Evolutionary conservation across 2,329 filamentous ascomycete species (phyloP), one percentile per base, ranked within the genome.

Genomic region (Domatiomyces globalis): DNA sequence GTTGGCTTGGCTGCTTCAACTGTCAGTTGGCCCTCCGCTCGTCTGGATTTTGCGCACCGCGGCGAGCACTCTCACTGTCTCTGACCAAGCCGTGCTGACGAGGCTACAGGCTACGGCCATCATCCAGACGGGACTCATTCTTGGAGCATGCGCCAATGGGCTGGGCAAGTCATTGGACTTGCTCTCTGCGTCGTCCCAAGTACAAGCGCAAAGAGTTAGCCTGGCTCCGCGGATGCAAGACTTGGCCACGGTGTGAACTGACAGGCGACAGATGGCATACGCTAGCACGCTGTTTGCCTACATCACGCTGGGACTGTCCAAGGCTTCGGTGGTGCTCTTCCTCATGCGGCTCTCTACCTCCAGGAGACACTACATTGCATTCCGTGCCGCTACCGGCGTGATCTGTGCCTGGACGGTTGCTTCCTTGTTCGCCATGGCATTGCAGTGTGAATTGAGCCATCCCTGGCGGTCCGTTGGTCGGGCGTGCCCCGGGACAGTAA

Each of bases 321-420:
- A 74, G 56, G 64, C 63, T 51, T 68, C 67, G 7, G 64, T 72
- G 43, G 62, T 68, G 4, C 62, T 69, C 15, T 66, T 74, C 10
- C 67, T 71, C 49, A 60, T 71, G 18, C 71, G 71, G 3, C 62
- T 74, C 7, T 71, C 71, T 2, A 69, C 70, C 4, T 65, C 70
- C 39, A 67, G 65, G 46, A 56, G 54, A 4, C 72, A 75, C 56
- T 64, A 63, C 10, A 49, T 62, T 12, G 61, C 63, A 3, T 64
- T 68, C 2, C 65, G 63, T 54, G 57, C 56, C 1, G 65, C 67
- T 6, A 59, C 74, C 1, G 63, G 49, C 3, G 54, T 63, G 0
- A 66, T 67, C 9, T 66, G 66, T 2, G 52, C 65, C 15, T 69
- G 71, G 58, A 54, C 66, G 8, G 56, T 71, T n/a, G 58, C 66